Base-by-base conservation (phyloP, 1,284 basidiomycete species). In the Boletus nobilissimus region DNA sequence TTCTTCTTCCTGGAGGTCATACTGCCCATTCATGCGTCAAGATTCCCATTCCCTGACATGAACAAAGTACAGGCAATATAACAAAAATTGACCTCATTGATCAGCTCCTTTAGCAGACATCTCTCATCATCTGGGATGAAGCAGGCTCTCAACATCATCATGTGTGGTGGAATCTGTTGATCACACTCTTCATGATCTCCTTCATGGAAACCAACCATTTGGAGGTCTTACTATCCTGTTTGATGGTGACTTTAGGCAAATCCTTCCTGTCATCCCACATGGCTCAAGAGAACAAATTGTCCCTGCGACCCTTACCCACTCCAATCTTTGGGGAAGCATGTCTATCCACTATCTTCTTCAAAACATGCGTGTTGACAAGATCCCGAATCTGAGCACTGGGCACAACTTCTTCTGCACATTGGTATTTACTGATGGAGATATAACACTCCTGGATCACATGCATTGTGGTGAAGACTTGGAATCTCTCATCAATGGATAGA, bases 151-250 rank as follows among this genome's bases (percentile, higher is more conserved):
- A 74, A 18, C 18, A 74, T 34, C 22, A 22, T 38, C n/a, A 74
- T 69, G 84, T 85, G 66, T n/a, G 3, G 34, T 74, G 9, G 73
- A 74, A 24, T 24, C 32, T 69, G 40, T 74, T 4, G 73, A 74
- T 69, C 60, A 14, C 11, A 63, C 62, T 39, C 10, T 64, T 2
- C 7, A 18, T 19, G n/a, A 60, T 60, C n/a, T 60, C 1, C 19
- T 46, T 13, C 29, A 57, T 32, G 16, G 22, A 10, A 13, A 62
- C 11, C 6, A 29, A 1, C 83, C 83, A 3, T 90, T 89, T 86
- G 88, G 87, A 26, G 89, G 88, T 3, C 78, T 87, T 1, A 85
- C 86, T 62, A 77, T 87, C 1, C 74, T 89, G 0, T 86, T 89
- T 78, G 85, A 86, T 60, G 89, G 88, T 3, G 87, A 89, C 70